Evolutionary conservation across 164 flowering plant genomes (phyloP), one percentile per base, ranked within the genome.

Genomic region (Paratinospora sagittata): DNA sequence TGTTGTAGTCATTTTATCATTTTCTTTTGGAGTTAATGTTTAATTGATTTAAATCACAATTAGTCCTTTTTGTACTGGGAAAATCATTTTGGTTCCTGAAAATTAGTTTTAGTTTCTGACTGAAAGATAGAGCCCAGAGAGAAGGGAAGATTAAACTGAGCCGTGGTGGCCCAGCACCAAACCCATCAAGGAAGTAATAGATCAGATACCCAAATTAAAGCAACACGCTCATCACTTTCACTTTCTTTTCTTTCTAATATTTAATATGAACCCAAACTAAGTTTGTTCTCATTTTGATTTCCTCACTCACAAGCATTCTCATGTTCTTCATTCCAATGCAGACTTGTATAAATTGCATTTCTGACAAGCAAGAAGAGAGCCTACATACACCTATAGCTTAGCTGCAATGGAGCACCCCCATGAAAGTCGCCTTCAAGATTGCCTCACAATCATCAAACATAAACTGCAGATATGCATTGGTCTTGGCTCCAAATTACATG

Each of bases 391-490:
- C 19, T 49, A 19, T 19, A 49, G 21, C 19, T 49, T 39, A n/a
- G 19, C n/a, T n/a, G 3, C 21, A 65, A 74, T 74, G 77, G 73
- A 60, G 36, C 69, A 39, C 27, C 62, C 57, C n/a, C 66, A 36
- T 45, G 37, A 43, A 58, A 0, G 69, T n/a, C 52, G 13, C 66
- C 61, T 74, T 58, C 3, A 26, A 17, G 72, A 67, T 14, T 74
- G 70, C 39, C 57, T 70, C 23, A 49, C 37, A 14, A 55, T 66
- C 60, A 27, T 37, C 4, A 66, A 73, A n/a, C n/a, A n/a, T 10
- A 30, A 36, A 17, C 55, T 72, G 63, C 68, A 14, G 14, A 27
- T 12, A 11, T 60, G 66, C 37, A 1, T 26, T 19, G 23, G 63
- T 16, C 61, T 45, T 11, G 67, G 52, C 64, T 19, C 72, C 27